Base-by-base conservation (phyloP, 2,329 filamentous ascomycete species). In the Ceratocystis eucalypticola region DNA sequence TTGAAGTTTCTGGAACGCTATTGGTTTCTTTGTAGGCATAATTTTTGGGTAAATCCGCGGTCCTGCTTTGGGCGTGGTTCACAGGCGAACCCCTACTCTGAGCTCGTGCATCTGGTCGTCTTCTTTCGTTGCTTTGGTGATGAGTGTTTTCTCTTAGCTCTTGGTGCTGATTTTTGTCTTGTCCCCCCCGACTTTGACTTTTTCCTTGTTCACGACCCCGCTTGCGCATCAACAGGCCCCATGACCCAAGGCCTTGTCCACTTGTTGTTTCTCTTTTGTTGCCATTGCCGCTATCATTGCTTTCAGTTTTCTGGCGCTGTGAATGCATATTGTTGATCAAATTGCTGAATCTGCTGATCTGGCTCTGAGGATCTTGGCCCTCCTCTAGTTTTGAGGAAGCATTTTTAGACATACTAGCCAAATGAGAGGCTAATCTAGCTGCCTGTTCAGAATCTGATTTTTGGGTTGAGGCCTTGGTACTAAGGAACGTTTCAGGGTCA, bases 321-420 rank as follows among this genome's bases (percentile, higher is more conserved):
- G 45, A 44, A 41, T 55, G 41, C 5, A 64, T 25, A 7, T 67
- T 67, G 25, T 28, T 61, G 12, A 67, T 53, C 25, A 67, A 45
- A 48, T 64, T 46, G 33, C 65, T 67, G n/a, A 67, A 67, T 28
- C 61, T 67, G 20, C 22, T 46, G 20, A 67, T 67, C 30, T 45
- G 37, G 44, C n/a, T 50, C 44, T 67, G 62, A 5, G 59, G 41
- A 3, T 67, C 53, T 48, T 59, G 28, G 20, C 6, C 15, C 25
- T 59, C 15, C 4, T 30, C 28, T 33, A 8, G 55, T 15, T 37
- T 59, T 37, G 55, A n/a, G 7, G 28, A 59, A 20, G 28, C 30
- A 59, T 25, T 59, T 6, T 59, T 33, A 37, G 25, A 33, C n/a
- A 28, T 15, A 25, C 28, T 64, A 33, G 33, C 20, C 0, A 15